A percentile compares a stretch with the other conserved stretches of the same genome.
Evolutionary conservation across 139 green algal genomes (phyloP).

Genomic region (Volvox reticuliferus): DNA sequence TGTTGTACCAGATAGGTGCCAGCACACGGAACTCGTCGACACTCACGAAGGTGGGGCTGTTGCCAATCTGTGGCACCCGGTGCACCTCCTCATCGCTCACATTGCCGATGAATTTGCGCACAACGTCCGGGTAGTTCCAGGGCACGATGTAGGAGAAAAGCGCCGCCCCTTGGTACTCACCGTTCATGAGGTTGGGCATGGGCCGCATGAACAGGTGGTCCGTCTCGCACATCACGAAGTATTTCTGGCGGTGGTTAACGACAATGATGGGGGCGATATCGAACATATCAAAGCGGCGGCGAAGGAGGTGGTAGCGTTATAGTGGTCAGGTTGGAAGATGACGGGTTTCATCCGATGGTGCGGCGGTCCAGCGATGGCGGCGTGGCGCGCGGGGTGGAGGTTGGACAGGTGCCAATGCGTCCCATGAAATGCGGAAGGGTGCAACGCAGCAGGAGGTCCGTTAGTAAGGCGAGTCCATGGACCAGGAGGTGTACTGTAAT

Average conservation of each 20-base stretch:
- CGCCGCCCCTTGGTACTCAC: slow-evolving; percentile 53
- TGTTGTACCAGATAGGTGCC: slow-evolving; percentile 87
- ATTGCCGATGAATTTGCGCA: slow-evolving; percentile 58
- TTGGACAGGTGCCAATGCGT: too few species aligned
- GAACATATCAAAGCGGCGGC: too few species aligned
- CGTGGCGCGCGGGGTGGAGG: too few species aligned
- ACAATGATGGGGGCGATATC: too few species aligned
- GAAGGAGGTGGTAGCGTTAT: too few species aligned
- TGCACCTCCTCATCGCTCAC: slow-evolving; percentile 53
- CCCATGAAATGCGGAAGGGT: too few species aligned
- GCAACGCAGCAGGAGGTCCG: too few species aligned
- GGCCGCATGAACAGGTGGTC: slow-evolving; percentile 96
- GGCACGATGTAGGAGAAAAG: slow-evolving; percentile 55
- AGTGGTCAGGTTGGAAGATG: too few species aligned
- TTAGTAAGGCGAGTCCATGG: too few species aligned
- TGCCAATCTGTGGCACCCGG: slow-evolving; percentile 80
- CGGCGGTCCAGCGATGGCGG: too few species aligned
- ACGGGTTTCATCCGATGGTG: too few species aligned
- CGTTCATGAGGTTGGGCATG: slow-evolving; percentile 94
- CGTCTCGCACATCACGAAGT: slow-evolving; percentile 96
- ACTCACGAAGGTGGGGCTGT: slow-evolving; percentile 87
- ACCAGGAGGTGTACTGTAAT: too few species aligned
- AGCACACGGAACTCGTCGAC: slow-evolving; percentile 43
- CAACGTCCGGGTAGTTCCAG: slow-evolving; percentile 42
- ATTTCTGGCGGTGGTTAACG: slow-evolving; percentile 50